phyloP scores from a whole-genome alignment of 1,139 yeast genomes.

The Hanseniaspora sp. region DNA sequence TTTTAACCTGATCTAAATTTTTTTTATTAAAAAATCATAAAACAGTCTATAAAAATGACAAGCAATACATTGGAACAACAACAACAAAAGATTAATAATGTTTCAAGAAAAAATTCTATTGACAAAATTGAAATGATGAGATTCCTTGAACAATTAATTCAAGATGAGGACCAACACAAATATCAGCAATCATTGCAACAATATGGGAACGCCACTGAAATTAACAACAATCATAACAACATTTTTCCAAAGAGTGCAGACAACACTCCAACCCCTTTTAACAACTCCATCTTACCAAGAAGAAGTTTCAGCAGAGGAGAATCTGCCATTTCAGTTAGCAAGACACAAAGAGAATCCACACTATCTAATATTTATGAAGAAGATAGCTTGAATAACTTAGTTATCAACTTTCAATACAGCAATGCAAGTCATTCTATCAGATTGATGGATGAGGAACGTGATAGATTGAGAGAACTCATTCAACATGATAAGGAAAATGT shows the following conservation, averaged over 20 bases:
- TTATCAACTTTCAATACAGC: constrained; percentile 12
- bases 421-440: constrained; percentile 7
- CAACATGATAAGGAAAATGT: constrained; percentile 4
- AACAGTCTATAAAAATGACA: no score
- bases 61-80: constrained; percentile 9
- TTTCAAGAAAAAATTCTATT: constrained; percentile 9
- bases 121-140: constrained; percentile 12
- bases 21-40: no score
- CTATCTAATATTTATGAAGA: background rate
- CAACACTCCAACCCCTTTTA: constrained; percentile 11
- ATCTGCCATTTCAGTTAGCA: background rate
- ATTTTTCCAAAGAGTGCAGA: constrained; percentile 4
- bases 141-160: constrained; percentile 8
- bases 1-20: no score
- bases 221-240: background rate
- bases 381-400: background rate
- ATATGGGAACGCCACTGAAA: background rate
- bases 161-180: constrained; percentile 10
- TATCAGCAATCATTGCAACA: constrained; percentile 10
- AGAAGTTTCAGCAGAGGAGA: constrained; percentile 13
- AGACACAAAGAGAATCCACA: constrained; percentile 4
- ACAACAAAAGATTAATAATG: background rate
- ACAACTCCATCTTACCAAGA: background rate
- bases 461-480: constrained; percentile 8
- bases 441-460: constrained; percentile 13